Base-by-base conservation (phyloP, 108 stramenopile genomes). In the Nitzschia sp. region DNA sequence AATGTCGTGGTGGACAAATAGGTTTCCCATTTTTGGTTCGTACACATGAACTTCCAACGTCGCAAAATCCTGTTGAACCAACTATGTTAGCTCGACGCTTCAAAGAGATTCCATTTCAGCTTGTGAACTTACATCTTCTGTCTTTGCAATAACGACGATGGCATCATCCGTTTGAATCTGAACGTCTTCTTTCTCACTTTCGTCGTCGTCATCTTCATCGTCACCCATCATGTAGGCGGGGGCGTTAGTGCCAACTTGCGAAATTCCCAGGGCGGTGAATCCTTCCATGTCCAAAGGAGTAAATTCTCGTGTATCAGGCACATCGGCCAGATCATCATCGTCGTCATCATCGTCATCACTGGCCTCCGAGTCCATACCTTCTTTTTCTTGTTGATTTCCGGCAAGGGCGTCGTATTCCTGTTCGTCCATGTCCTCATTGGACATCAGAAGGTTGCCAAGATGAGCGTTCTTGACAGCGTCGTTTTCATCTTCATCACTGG, bases 1-100 rank as follows among this genome's bases (percentile, higher is more conserved):
- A 63, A 99, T 95, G 77, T 99, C 99, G 76, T 99, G 98, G 82
- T 99, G 99, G 19, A 97, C 93, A 79, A 93, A 99, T 51, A 99
- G 76, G 64, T 90, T 95, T 25, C 93, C 95, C 7, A 85, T 80
- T 43, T 87, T 74, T 58, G 78, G 76, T 59, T 95, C 94, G 76
- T 91, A 95, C 6, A 91, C 89, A 39, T 91, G 85, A 54, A 95
- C 83, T 71, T 95, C 94, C 57, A 95, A 80, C 0, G 91, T 76
- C 26, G 94, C 90, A 78, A 92, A 95, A 67, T 95, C 94, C 78
- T 93, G 60, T 40, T 8, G 12, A 34, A 6, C 40, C 7, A 57
- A 72, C 2, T 3, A 46, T 1, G 17, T 34, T 21, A 43, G 44
- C 29, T 34, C 5, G 29, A 34, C 29, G 29, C 29, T 34, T 34